Evolutionary conservation across 2,329 filamentous ascomycete species (phyloP), one percentile per base, ranked within the genome.

Genomic region (Mollisiaceae sp.): DNA sequence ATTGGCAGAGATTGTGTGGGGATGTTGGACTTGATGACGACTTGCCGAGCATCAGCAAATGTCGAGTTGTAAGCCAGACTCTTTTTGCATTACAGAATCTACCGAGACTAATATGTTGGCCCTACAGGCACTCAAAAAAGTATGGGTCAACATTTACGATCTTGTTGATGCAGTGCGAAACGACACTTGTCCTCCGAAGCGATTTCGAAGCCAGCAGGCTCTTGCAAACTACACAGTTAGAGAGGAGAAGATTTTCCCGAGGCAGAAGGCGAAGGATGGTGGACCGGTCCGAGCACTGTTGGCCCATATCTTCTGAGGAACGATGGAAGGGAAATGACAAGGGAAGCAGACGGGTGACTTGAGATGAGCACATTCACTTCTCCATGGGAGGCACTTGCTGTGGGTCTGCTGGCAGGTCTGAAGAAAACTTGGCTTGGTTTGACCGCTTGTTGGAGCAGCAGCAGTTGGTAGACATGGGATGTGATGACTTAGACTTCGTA

Each of bases 71-170:
- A 71, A 60, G 45, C 22, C 2, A 1, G 9, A 14, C 24, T 15
- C 27, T 6, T 3, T 3, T 32, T 3, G 27, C 6, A 32, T 32
- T 6, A 32, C 3, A 6, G 27, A 32, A 6, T 32, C 27, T 32
- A 32, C 3, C 6, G 27, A 32, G 3, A 32, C 27, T 32, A 32
- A 32, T 32, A 56, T 27, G 15, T n/a, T 8, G 18, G 32, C 8
- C 0, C 2, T 14, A 64, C 39, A 84, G 82, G 80, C 77, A 2
- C 72, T 84, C 1, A 71, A 70, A n/a, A 68, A 57, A 0, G 74
- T 84, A 4, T 78, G 79, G 72, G 77, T 85, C 64, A 85, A 85
- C 65, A 85, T 85, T 43, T 67, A 66, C 35, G 83, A 86, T 71
- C 82, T 86, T 63, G 72, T 86, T 8, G 67, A 74, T 0, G 78